A percentile compares a stretch with the other conserved stretches of the same genome.
phyloP scores from a whole-genome alignment of 1,284 basidiomycete genomes.

The Wallemia mellicola region DNA sequence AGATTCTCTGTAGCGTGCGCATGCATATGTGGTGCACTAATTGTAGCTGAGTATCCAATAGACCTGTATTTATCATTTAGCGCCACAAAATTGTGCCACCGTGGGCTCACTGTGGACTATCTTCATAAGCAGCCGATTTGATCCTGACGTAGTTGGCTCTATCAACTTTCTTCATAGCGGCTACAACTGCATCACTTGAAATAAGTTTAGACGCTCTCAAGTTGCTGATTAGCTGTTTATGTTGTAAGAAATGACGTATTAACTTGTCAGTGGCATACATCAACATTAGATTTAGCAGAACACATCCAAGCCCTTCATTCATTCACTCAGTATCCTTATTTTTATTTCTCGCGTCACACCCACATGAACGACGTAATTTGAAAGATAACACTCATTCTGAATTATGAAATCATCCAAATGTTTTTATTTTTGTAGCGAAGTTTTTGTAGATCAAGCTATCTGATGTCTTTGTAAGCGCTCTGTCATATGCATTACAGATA shows the following conservation, averaged over 20 bases:
- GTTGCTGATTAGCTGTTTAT: not conserved
- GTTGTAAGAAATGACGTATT: not conserved
- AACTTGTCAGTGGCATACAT: not conserved
- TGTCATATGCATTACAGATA: no score
- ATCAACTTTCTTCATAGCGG: constrained; percentile 45
- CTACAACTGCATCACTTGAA: not conserved
- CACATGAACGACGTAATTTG: not conserved
- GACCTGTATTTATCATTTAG: constrained; percentile 17
- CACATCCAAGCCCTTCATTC: not conserved
- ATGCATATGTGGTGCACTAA: constrained; percentile 78
- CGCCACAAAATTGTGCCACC: not conserved
- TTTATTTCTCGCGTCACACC: no score
- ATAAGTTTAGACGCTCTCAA: not conserved
- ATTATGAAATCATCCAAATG: no score
- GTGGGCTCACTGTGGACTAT: constrained; percentile 36
- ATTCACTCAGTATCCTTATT: not conserved
- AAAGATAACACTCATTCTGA: no score
- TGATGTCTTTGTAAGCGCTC: no score
- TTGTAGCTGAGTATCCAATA: constrained; percentile 54
- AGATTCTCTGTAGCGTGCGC: constrained; percentile 49
- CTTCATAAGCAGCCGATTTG: constrained; percentile 31
- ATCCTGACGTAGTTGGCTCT: constrained; percentile 36
- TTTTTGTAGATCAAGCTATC: no score
- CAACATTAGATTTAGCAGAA: not conserved
- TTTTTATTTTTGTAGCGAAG: no score